Percentiles rank a stretch among this genome's conserved stretches.
Conservation (phyloP, 345 rosid species). For the Carallia brachiata region DNA sequence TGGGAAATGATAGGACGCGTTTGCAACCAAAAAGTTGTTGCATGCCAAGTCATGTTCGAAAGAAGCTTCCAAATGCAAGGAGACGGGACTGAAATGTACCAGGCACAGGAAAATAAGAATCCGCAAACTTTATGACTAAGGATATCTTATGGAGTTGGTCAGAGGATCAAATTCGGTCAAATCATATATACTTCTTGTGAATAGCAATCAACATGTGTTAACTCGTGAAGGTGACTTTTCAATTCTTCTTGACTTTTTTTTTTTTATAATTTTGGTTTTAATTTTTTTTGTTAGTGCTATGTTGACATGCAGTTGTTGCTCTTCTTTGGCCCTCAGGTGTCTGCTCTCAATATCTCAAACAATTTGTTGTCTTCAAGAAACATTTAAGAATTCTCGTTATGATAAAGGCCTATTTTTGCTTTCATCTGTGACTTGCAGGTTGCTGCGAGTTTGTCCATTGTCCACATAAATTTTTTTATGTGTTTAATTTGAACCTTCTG, state of each 20-base stretch:
- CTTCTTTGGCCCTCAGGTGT: neutral
- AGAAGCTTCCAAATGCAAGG: too few relatives aligned
- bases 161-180: slow-evolving; percentile 54
- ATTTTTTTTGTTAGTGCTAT: neutral
- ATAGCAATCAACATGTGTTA: slow-evolving; percentile 44
- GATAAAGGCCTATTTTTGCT: neutral
- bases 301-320: neutral
- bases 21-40: too few relatives aligned
- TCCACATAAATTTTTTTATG: slow-evolving; percentile 45
- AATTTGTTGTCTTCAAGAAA: neutral
- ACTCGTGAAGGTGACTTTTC: slow-evolving; percentile 47
- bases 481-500: slow-evolving; percentile 1
- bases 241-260: neutral
- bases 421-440: slow-evolving; percentile 48
- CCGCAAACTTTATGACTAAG: slow-evolving; percentile 37
- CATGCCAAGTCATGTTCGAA: too few relatives aligned
- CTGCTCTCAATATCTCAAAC: neutral
- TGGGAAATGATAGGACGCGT: too few relatives aligned
- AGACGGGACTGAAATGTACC: slow-evolving; percentile 4
- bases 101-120: slow-evolving; percentile 29
- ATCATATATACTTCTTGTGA: slow-evolving; percentile 49
- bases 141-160: slow-evolving; percentile 59
- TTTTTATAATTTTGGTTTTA: neutral
- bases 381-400: neutral
- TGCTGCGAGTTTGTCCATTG: slow-evolving; percentile 58